Evolutionary conservation across 192 early-diverging fungal species (phyloP), one percentile per base, ranked within the genome.

Genomic region (Coemansia sp.): DNA sequence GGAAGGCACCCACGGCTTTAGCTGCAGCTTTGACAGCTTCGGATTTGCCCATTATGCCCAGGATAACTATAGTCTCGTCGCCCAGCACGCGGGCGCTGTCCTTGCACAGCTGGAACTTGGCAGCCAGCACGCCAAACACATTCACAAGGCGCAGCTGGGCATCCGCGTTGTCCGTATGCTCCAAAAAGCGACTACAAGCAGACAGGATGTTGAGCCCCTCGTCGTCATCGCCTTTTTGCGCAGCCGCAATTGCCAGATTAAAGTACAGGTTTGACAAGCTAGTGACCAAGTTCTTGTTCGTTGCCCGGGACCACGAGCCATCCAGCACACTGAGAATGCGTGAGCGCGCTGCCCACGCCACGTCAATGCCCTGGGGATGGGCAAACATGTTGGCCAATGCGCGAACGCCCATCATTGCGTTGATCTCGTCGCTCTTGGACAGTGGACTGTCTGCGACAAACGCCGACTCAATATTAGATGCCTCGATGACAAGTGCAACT

Each of bases 391-490:
- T 96, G 49, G 84, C 83, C 8, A 93, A 62, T 3, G 82, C 78
- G 35, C 94, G 88, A 10, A 88, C 61, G 7, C 83, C 82, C 82
- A 96, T 74, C 92, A 94, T 94, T 23, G 85, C 70, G 60, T 92
- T 93, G 27, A 90, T 87, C 49, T 93, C 88, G 8, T 71, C 67
- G 1, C 56, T 57, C 67, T 86, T 84, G 16, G 61, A 37, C 51
- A 69, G 48, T 3, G 45, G 48, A 6, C 61, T 59, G 3, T 31
- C 41, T 11, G 19, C 3, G 14, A 26, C 53, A 26, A 55, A 55
- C n/a, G 29, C 25, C 1, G 29, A 14, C 4, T 25, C 16, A 12
- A 55, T 14, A 7, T 29, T 26, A 26, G 22, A 55, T 39, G 26
- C 58, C 11, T 71, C 57, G 23, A 38, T 66, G 37, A 86, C 54